A percentile compares a stretch with the other conserved stretches of the same genome.
phyloP scores from a whole-genome alignment of 1,284 basidiomycete genomes.

The Apiotrichum brassicae region DNA sequence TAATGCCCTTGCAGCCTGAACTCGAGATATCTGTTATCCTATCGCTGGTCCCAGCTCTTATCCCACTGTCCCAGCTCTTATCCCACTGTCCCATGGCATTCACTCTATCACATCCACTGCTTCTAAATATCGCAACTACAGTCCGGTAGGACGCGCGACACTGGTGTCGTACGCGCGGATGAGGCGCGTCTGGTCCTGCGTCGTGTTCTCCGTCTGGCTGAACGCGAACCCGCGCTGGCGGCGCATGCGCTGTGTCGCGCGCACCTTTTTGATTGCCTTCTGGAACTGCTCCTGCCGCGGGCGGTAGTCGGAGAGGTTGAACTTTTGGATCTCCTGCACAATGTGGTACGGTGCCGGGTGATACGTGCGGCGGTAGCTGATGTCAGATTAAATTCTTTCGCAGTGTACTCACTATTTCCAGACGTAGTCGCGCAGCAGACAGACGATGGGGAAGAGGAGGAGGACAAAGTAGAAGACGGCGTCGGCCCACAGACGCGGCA shows the following conservation, averaged over 20 bases:
- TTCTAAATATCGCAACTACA: slow-evolving; percentile 19
- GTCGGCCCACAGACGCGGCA: slow-evolving; percentile 79
- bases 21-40: too few species aligned
- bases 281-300: slow-evolving; percentile 98
- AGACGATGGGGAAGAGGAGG: slow-evolving; percentile 78
- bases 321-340: slow-evolving; percentile 92
- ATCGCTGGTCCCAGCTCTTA: too few species aligned
- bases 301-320: slow-evolving; percentile 94
- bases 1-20: too few species aligned
- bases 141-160: slow-evolving; percentile 42
- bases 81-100: too few species aligned
- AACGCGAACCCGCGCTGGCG: slow-evolving; percentile 92
- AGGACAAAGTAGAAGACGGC: slow-evolving; percentile 85
- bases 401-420: slow-evolving; percentile 70
- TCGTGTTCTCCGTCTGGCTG: slow-evolving; percentile 80
- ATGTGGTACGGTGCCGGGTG: slow-evolving; percentile 88
- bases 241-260: slow-evolving; percentile 89
- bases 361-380: slow-evolving; percentile 79
- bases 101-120: not conserved
- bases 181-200: slow-evolving; percentile 76
- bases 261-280: slow-evolving; percentile 96
- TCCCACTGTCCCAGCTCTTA: not conserved
- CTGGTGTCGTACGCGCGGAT: slow-evolving; percentile 86
- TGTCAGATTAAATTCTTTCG: not conserved
- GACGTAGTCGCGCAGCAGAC: slow-evolving; percentile 80